Base-by-base conservation (phyloP, 768 basidiomycete species). In the Mycena crocata region DNA sequence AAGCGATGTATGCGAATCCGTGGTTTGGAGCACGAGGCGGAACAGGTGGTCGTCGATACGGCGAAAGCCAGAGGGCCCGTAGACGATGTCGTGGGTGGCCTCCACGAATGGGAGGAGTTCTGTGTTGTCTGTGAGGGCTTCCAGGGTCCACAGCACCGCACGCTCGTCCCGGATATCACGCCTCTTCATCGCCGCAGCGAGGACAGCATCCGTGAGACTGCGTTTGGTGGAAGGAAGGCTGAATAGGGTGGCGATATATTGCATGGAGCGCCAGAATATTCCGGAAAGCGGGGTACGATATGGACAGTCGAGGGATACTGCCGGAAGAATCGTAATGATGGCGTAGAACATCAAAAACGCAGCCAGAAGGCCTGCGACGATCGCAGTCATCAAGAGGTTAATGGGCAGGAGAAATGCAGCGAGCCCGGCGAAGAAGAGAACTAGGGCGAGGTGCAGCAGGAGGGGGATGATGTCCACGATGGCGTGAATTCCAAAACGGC, bases 81-180 rank as follows among this genome's bases (percentile, higher is more conserved):
- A 50, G 26, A 62, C 54, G 31, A 62, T 57, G 6, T 67, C 66
- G 60, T 44, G 55, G 5, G 48, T 52, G 24, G 66, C 56, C 46
- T 67, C 66, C 13, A 63, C 67, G 32, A 68, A 68, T 14, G 67
- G 67, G 45, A 60, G 55, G 8, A 68, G 54, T 15, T 68, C 62
- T 12, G 28, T 56, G 21, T 68, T 54, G 42, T 68, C 67, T 32
- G 62, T 64, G 7, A 69, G 26, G 14, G 67, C 19, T 8, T 69
- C 51, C 19, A 69, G 63, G 2, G 67, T 64, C 67, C 67, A 69
- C 17, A 60, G 59, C 14, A 69, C 58, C 6, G 67, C 67, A 28
- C 57, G 52, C 32, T 69, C 49, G 37, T 69, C 67, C 1, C 67
- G 62, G 39, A 55, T 55, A 9, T 45, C 35, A 1, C 61, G 61